phyloP scores from a whole-genome alignment of 2,329 filamentous ascomycete species.

The Stagonosporopsis cucurbitacearum region DNA sequence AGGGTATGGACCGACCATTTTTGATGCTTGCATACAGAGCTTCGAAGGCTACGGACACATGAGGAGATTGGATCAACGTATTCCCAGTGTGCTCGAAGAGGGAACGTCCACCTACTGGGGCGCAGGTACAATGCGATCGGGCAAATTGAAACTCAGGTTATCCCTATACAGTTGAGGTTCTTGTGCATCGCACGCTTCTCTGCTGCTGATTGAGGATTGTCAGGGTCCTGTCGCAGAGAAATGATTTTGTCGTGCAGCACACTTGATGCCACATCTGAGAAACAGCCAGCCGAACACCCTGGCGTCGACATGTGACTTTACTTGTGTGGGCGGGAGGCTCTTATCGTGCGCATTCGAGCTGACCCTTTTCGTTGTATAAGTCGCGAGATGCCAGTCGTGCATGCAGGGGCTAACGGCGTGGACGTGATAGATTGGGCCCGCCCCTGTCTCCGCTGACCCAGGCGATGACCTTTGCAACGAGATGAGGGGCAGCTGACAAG shows the following conservation, averaged over 20 bases:
- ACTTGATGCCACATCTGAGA: neutral
- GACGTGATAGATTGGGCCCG: conserved; percentile 32
- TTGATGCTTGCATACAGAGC: too few species aligned
- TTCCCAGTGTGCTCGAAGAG: too few species aligned
- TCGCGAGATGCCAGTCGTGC: conserved; percentile 26
- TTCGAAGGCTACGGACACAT: too few species aligned
- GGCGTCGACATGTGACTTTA: neutral
- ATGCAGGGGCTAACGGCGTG: conserved; percentile 27
- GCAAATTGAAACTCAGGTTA: too few species aligned
- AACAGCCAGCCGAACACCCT: conserved; percentile 10
- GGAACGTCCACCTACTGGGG: too few species aligned
- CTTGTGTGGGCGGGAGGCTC: neutral
- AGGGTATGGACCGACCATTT: too few species aligned
- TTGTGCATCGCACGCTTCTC: too few species aligned
- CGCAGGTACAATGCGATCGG: too few species aligned
- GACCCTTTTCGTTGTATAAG: conserved; percentile 19
- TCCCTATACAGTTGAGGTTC: too few species aligned
- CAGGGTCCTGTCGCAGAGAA: too few species aligned
- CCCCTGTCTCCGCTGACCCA: conserved; percentile 14
- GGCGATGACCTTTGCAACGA: conserved; percentile 26
- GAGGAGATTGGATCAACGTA: too few species aligned
- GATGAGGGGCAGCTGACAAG: conserved; percentile 38
- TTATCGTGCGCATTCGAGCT: conserved; percentile 16
- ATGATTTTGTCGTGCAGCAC: neutral
- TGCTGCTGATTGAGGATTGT: too few species aligned